A percentile compares a stretch with the other conserved stretches of the same genome.
These are phyloP conservation scores for Amaranthus palmeri DNA, from an alignment of 148 eudicot species.

Conservation along the genomic window DNA sequence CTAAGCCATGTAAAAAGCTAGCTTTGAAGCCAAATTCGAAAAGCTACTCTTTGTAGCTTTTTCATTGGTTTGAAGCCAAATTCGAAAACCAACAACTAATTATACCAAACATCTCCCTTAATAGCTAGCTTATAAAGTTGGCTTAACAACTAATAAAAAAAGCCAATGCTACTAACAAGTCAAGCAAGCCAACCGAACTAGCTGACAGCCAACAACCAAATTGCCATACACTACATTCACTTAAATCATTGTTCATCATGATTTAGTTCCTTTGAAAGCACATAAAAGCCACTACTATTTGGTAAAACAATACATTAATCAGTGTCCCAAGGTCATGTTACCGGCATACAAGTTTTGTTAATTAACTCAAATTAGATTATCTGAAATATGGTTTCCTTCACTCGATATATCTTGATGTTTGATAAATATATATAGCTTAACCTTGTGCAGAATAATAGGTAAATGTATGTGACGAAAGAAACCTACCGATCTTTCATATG, in stretches of 20 bases:
- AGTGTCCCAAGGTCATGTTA: background rate
- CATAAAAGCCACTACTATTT: background rate
- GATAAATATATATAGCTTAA: background rate
- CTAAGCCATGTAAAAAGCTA: too few species aligned
- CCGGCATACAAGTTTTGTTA: background rate
- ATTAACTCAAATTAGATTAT: background rate
- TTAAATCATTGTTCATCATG: background rate
- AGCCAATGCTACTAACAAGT: too few species aligned
- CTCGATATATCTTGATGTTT: background rate
- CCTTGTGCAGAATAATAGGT: background rate
- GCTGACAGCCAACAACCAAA: too few species aligned
- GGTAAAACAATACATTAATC: background rate
- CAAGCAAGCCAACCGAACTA: too few species aligned
- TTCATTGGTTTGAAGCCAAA: too few species aligned
- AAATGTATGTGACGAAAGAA: background rate
- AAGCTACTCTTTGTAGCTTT: too few species aligned
- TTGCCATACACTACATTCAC: background rate
- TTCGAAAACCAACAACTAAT: too few species aligned
- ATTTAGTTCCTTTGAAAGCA: background rate
- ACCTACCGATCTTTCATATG: slow-evolving; percentile 90
- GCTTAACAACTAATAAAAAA: too few species aligned
- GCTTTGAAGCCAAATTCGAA: too few species aligned
- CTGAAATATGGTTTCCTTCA: background rate
- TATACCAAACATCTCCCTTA: too few species aligned
- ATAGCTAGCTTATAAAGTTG: too few species aligned